phyloP scores from a whole-genome alignment of 495 filamentous ascomycete species.

The Tuber indicum region DNA sequence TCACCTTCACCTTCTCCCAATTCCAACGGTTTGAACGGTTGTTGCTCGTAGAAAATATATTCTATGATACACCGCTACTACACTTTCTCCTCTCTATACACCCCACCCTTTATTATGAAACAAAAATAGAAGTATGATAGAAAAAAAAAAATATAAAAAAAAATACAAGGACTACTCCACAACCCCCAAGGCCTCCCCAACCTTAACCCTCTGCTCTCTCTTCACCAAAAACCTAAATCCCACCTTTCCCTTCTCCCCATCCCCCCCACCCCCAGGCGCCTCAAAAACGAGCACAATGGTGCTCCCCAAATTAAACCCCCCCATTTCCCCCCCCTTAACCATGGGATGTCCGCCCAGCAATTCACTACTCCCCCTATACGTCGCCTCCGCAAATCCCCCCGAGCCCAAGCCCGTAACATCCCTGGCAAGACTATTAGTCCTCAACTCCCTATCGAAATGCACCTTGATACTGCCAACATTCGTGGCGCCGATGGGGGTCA shows the following conservation, averaged over 20 bases:
- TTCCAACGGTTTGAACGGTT: background rate
- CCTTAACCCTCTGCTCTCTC: constrained; percentile 79
- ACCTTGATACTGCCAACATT: constrained; percentile 96
- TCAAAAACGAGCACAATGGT: constrained; percentile 96
- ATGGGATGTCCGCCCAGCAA: constrained; percentile 78
- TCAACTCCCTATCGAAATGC: constrained; percentile 91
- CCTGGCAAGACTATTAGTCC: constrained; percentile 83
- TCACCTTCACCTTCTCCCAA: background rate
- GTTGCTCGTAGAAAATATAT: constrained; percentile 2
- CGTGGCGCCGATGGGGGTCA: constrained; percentile 93
- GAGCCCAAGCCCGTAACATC: constrained; percentile 59
- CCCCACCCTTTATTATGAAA: background rate
- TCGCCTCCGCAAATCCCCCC: constrained; percentile 87
- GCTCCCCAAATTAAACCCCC: constrained; percentile 92
- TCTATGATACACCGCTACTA: background rate
- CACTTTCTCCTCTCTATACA: background rate
- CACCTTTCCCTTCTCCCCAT: constrained; percentile 46
- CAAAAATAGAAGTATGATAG: background rate
- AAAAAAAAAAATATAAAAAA: background rate
- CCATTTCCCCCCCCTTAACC: constrained; percentile 89
- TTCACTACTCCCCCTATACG: constrained; percentile 68
- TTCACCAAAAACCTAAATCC: constrained; percentile 79
- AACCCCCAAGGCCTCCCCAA: constrained; percentile 77
- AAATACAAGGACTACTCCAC: constrained; percentile 43
- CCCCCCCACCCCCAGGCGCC: constrained; percentile 61